These are phyloP conservation scores for Sarcodon aspratus DNA, from an alignment of 768 basidiomycete genomes.

Conservation along the genomic window DNA sequence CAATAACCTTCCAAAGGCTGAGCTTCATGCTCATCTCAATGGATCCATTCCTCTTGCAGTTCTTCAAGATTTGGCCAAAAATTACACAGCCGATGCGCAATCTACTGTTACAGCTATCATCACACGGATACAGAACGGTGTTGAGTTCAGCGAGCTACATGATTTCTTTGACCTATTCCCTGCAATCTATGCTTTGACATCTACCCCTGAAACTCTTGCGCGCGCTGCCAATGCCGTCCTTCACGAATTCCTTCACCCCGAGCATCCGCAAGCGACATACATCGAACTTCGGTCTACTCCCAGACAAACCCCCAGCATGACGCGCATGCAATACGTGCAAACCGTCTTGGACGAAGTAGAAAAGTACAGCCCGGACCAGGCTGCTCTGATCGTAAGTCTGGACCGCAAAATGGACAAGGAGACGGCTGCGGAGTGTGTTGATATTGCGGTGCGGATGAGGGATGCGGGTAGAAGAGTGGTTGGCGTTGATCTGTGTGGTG, in stretches of 20 bases:
- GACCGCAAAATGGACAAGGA: conserved; percentile 54
- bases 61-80: conserved; percentile 49
- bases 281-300: conserved; percentile 83
- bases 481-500: conserved; percentile 74
- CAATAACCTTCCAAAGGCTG: conserved; percentile 60
- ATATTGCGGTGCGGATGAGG: conserved; percentile 43
- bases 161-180: conserved; percentile 74
- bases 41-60: conserved; percentile 66
- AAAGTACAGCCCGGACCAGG: conserved; percentile 34
- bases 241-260: conserved; percentile 35
- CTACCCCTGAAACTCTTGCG: conserved; percentile 41
- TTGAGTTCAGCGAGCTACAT: conserved; percentile 38
- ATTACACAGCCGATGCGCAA: conserved; percentile 14
- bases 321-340: conserved; percentile 45
- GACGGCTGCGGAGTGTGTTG: conserved; percentile 43
- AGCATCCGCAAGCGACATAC: conserved; percentile 47
- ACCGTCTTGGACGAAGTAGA: conserved; percentile 58
- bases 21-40: conserved; percentile 80
- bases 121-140: conserved; percentile 24
- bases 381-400: conserved; percentile 62
- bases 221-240: conserved; percentile 58
- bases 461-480: conserved; percentile 51
- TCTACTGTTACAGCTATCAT: conserved; percentile 12
- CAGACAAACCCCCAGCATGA: conserved; percentile 45
- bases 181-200: conserved; percentile 68